A percentile compares a stretch with the other conserved stretches of the same genome.
These are phyloP conservation scores for Cercophora scortea DNA, from an alignment of 495 filamentous ascomycete genomes.

Conservation along the genomic window DNA sequence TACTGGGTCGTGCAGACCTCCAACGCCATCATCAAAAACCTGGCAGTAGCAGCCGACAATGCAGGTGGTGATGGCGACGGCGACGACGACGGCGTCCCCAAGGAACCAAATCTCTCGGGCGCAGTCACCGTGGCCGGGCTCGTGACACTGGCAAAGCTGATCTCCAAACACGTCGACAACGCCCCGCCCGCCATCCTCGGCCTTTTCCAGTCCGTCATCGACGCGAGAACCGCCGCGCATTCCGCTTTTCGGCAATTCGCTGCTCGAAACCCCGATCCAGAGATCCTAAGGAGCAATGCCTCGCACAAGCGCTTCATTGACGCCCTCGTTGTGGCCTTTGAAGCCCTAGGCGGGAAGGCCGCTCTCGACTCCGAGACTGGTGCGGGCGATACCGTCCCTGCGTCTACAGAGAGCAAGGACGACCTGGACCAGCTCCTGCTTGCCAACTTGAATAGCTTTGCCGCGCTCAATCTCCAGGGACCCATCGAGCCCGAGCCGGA, in stretches of 20 bases:
- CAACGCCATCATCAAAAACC: constrained; percentile 15
- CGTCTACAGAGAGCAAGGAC: constrained; percentile 7
- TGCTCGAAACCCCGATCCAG: constrained; percentile 23
- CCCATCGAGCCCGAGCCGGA: background rate
- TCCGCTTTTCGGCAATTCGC: constrained; percentile 21
- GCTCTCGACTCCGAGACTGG: background rate
- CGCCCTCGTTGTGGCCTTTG: constrained; percentile 24
- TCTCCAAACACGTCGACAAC: constrained; percentile 14
- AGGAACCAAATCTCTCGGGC: constrained; percentile 5
- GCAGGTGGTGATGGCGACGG: constrained; percentile 16
- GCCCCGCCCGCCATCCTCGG: constrained; percentile 19
- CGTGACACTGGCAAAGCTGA: too few relatives aligned
- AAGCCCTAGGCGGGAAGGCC: constrained; percentile 22
- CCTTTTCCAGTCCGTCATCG: constrained; percentile 26
- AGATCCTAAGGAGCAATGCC: constrained; percentile 29
- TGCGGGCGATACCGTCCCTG: background rate
- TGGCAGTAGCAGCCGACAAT: too few relatives aligned
- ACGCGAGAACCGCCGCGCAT: constrained; percentile 14
- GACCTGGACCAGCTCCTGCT: constrained; percentile 21
- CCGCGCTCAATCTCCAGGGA: constrained; percentile 17
- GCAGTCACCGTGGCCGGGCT: constrained; percentile 13
- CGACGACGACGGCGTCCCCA: background rate
- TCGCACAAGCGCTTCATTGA: constrained; percentile 36
- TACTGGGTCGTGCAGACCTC: constrained; percentile 3
- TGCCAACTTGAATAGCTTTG: constrained; percentile 20